Conservation (phyloP, 768 basidiomycete species). For the Boletus tomentosulus region DNA sequence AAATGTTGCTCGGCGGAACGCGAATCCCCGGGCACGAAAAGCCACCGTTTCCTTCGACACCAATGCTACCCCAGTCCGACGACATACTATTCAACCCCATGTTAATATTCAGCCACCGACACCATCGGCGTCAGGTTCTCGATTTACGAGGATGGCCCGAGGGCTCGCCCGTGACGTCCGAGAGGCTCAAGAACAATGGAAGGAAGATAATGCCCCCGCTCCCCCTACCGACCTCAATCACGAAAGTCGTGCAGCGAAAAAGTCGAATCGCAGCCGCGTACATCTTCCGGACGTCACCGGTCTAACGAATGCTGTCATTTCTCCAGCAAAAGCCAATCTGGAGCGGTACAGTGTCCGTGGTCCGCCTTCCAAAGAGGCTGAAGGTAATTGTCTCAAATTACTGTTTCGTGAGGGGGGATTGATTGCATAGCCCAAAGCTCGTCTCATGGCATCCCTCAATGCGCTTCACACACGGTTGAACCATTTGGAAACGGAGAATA, state of each 20-base stretch:
- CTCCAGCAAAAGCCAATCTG: conserved; percentile 56
- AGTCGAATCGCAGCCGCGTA: conserved; percentile 38
- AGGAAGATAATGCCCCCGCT: conserved; percentile 7
- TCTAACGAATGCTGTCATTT: conserved; percentile 70
- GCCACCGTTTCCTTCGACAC: conserved; percentile 28
- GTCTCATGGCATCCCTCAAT: conserved; percentile 56
- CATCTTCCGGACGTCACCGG: conserved; percentile 83
- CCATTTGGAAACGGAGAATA: conserved; percentile 77
- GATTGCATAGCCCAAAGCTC: conserved; percentile 38
- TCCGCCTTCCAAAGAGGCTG: conserved; percentile 51
- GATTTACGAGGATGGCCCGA: conserved; percentile 55
- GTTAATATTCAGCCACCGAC: background rate
- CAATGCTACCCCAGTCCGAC: conserved; percentile 17
- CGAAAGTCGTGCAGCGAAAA: conserved; percentile 13
- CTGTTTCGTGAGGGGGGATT: background rate
- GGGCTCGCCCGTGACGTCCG: conserved; percentile 55
- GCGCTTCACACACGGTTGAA: conserved; percentile 64
- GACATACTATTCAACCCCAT: background rate
- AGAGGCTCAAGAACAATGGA: conserved; percentile 30
- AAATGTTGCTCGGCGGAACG: conserved; percentile 17
- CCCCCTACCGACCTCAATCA: conserved; percentile 2
- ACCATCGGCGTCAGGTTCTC: background rate
- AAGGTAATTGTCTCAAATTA: conserved; percentile 42
- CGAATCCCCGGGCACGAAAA: conserved; percentile 34
- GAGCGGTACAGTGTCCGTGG: conserved; percentile 49